phyloP scores from a whole-genome alignment of 2,329 filamentous ascomycete species.

The Phialocephala subalpina region DNA sequence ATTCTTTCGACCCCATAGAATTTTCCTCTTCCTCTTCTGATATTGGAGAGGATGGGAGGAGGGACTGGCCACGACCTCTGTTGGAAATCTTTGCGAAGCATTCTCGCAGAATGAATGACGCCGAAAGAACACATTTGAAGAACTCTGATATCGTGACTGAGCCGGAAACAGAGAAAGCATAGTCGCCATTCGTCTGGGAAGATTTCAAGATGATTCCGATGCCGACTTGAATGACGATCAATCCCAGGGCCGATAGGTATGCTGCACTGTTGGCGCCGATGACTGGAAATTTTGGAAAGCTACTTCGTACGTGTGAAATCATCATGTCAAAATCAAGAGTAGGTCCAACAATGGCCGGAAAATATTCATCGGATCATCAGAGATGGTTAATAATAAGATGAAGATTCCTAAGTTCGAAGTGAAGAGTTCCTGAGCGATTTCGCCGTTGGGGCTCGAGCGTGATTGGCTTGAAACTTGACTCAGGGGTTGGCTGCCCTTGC shows the following conservation, averaged over 20 bases:
- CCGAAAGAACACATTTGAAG: slow-evolving; percentile 44
- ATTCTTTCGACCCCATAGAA: neutral
- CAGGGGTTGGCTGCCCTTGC: neutral
- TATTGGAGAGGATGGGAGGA: slow-evolving; percentile 26
- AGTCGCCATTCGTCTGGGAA: slow-evolving; percentile 39
- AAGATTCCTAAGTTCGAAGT: neutral
- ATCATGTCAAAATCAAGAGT: neutral
- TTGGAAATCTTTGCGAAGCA: slow-evolving; percentile 30
- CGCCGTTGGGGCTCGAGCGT: neutral
- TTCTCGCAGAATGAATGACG: slow-evolving; percentile 42
- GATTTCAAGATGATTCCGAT: slow-evolving; percentile 47
- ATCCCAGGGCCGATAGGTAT: slow-evolving; percentile 43
- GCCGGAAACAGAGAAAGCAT: slow-evolving; percentile 40
- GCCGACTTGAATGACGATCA: slow-evolving; percentile 47
- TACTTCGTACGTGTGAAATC: neutral
- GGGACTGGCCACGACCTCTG: slow-evolving; percentile 1
- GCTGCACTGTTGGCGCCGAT: slow-evolving; percentile 18
- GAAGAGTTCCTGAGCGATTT: neutral
- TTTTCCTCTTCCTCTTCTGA: neutral
- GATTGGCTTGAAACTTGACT: neutral
- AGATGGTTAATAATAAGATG: neutral
- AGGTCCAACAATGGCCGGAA: neutral
- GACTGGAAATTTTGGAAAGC: neutral
- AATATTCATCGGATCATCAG: slow-evolving; percentile 5
- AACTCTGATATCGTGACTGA: slow-evolving; percentile 46